These are phyloP conservation scores for Batkoa obscura DNA, from an alignment of 371 early-diverging fungal species.

Conservation along the genomic window DNA sequence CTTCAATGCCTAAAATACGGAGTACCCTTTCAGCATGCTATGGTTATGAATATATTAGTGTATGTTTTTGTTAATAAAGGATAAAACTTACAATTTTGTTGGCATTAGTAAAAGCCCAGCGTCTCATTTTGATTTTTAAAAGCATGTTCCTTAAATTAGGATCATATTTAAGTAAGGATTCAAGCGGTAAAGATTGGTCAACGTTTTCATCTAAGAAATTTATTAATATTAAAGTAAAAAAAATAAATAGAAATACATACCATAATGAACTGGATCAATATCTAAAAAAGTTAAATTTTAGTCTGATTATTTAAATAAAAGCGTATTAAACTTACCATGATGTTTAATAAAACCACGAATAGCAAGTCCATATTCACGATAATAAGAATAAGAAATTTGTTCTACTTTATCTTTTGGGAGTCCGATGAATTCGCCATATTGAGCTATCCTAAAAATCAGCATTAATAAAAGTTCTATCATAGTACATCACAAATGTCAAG, in stretches of 20 bases:
- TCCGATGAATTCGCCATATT: slow-evolving; percentile 26
- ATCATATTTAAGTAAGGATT: slow-evolving; percentile 37
- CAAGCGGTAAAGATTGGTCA: slow-evolving; percentile 49
- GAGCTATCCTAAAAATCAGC: slow-evolving; percentile 20
- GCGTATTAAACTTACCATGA: slow-evolving; percentile 18
- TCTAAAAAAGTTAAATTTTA: slow-evolving; percentile 9
- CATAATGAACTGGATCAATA: slow-evolving; percentile 40
- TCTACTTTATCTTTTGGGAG: slow-evolving; percentile 23
- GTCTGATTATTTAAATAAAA: no score
- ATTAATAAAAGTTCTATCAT: neutral
- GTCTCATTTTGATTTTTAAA: slow-evolving; percentile 22
- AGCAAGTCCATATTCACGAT: slow-evolving; percentile 53
- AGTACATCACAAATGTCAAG: no score
- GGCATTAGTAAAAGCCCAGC: slow-evolving; percentile 78
- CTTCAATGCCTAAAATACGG: slow-evolving; percentile 34
- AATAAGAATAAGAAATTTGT: slow-evolving; percentile 31
- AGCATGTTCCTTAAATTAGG: slow-evolving; percentile 43
- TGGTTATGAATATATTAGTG: neutral
- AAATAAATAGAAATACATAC: slow-evolving; percentile 9
- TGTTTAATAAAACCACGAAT: slow-evolving; percentile 51
- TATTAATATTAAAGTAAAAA: neutral
- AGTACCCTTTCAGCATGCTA: slow-evolving; percentile 55
- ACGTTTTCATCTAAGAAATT: slow-evolving; percentile 34
- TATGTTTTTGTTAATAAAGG: neutral
- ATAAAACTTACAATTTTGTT: slow-evolving; percentile 27